A percentile compares a stretch with the other conserved stretches of the same genome.
Evolutionary conservation across 495 filamentous ascomycete genomes (phyloP).

Genomic region (Penicillium maclennaniae): DNA sequence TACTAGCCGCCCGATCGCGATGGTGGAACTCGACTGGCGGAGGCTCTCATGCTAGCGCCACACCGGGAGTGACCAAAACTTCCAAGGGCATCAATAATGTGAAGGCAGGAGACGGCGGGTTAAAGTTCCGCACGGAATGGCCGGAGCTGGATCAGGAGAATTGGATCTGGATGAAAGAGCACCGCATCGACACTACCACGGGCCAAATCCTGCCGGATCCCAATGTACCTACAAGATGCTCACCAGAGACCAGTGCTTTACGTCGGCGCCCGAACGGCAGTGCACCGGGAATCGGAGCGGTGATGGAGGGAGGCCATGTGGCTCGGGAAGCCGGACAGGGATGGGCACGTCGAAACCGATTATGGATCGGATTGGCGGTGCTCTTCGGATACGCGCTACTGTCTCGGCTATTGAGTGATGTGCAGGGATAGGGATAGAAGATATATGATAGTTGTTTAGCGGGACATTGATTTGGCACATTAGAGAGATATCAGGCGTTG

Average conservation of each 20-base stretch:
- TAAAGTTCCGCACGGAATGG: slow-evolving; percentile 88
- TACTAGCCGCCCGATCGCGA: slow-evolving; percentile 69
- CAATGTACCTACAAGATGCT: slow-evolving; percentile 42
- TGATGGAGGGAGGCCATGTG: slow-evolving; percentile 72
- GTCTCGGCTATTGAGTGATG: slow-evolving; percentile 64
- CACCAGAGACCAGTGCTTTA: slow-evolving; percentile 63
- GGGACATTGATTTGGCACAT: slow-evolving; percentile 5
- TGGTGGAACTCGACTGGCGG: slow-evolving; percentile 99
- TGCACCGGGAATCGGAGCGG: slow-evolving; percentile 67
- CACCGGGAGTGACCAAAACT: slow-evolving; percentile 42
- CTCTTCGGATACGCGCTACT: slow-evolving; percentile 78
- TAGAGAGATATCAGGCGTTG: no score
- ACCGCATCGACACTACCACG: slow-evolving; percentile 73
- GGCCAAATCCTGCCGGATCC: slow-evolving; percentile 55
- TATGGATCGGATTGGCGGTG: slow-evolving; percentile 61
- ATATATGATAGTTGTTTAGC: slow-evolving; percentile 10
- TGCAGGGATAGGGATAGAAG: slow-evolving; percentile 31
- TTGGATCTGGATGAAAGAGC: slow-evolving; percentile 85
- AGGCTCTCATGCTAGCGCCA: slow-evolving; percentile 60
- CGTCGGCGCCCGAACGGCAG: slow-evolving; percentile 64
- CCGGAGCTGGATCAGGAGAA: slow-evolving; percentile 87
- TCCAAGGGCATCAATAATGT: slow-evolving; percentile 61
- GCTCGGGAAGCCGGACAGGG: slow-evolving; percentile 72
- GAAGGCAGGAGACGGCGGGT: slow-evolving; percentile 83
- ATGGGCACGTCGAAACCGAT: slow-evolving; percentile 74